Evolutionary conservation across 2,329 filamentous ascomycete species (phyloP).

Genomic region (Trichoderma atrobrunneum): DNA sequence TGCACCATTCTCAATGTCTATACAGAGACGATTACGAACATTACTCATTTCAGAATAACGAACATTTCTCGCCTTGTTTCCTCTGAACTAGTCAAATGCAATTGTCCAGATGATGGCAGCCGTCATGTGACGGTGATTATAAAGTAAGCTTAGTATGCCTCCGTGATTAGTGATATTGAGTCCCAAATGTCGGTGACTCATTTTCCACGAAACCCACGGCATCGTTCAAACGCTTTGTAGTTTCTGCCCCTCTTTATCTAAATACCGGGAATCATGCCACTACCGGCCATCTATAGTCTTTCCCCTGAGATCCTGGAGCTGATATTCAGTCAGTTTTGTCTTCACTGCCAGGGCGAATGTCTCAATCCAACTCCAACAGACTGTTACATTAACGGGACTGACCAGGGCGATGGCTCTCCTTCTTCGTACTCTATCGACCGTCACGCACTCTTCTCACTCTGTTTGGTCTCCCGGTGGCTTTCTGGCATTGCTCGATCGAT

Average conservation of each 20-base stretch:
- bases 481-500: background rate
- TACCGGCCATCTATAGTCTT: background rate
- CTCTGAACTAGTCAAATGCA: too few relatives aligned
- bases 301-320: background rate
- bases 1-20: too few relatives aligned
- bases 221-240: background rate
- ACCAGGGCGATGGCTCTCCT: background rate
- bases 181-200: background rate
- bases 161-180: background rate
- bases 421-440: background rate
- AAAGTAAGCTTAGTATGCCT: background rate
- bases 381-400: background rate
- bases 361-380: background rate
- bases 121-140: background rate
- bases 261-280: background rate
- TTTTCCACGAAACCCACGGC: background rate
- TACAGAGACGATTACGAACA: too few relatives aligned
- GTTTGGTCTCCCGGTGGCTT: background rate
- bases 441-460: background rate
- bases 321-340: background rate
- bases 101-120: too few relatives aligned
- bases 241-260: background rate
- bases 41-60: too few relatives aligned
- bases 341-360: background rate
- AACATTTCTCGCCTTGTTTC: too few relatives aligned